Base-by-base conservation (phyloP, 2,329 filamentous ascomycete genomes). In the Lachnellula cervina region DNA sequence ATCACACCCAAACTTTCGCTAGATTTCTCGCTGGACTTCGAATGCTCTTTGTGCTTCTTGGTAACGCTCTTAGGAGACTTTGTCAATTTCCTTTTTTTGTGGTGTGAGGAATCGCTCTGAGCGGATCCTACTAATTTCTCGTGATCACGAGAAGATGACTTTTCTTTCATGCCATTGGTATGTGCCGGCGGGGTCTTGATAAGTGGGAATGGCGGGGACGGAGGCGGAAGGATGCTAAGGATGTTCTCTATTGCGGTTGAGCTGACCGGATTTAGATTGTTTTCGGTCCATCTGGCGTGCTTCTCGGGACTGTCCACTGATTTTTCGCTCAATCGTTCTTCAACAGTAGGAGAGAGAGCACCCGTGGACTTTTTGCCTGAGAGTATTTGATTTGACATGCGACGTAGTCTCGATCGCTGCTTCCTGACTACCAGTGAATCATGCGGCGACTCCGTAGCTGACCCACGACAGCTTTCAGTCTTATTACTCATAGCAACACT, bases 401-500 rank as follows among this genome's bases (percentile, higher is more conserved):
- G 56, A n/a, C 55, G 60, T n/a, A 51, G 42, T 44, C 53, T 62
- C 16, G 61, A 64, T 32, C 66, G 58, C 53, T 65, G 62, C 23
- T 69, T 68, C 51, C 54, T 62, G 16, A 69, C 59, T 17, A 45
- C 35, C 21, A 69, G 35, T 37, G 32, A 43, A 47, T 62, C 62
- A 32, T 49, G 50, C 5, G 49, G 40, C 16, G 25, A 19, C 14
- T 47, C 23, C 1, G 42, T 38, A 13, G 14, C 21, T 6, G 17
- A 17, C 9, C 42, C 21, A 44, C 13, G 42, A 44, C 28, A 9
- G 21, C 46, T 49, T 13, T 52, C 21, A 7, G 37, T 28, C n/a
- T 21, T 25, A 25, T 52, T 19, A 17, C 5, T 44, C 34, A 32
- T 49, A 13, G 43, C 9, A 13, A 19, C 35, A 45, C 44, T 46